These are phyloP conservation scores for Salinomyces thailandicus DNA, from an alignment of 2,329 filamentous ascomycete genomes.

Conservation along the genomic window DNA sequence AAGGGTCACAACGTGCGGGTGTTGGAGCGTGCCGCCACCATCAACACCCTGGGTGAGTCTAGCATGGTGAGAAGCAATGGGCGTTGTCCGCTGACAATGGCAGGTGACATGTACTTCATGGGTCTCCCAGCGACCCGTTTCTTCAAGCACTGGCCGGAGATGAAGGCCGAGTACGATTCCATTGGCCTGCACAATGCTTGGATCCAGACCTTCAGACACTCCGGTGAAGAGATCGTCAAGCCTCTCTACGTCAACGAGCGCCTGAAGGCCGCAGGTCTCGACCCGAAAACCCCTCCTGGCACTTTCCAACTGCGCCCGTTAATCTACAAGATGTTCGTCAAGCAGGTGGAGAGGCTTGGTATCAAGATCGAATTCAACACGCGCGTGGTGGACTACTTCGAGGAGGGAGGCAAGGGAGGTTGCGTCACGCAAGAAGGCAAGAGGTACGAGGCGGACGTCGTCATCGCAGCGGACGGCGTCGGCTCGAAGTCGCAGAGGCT, in stretches of 20 bases:
- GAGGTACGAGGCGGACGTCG: slow-evolving; percentile 31
- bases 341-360: slow-evolving; percentile 37
- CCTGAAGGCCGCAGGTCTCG: slow-evolving; percentile 34
- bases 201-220: slow-evolving; percentile 48
- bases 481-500: slow-evolving; percentile 37
- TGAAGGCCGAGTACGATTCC: slow-evolving; percentile 40
- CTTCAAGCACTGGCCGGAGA: slow-evolving; percentile 46
- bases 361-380: slow-evolving; percentile 34
- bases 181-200: slow-evolving; percentile 46
- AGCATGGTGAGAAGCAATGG: background rate
- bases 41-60: slow-evolving; percentile 42
- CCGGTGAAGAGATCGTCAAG: slow-evolving; percentile 39
- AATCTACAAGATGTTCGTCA: slow-evolving; percentile 46
- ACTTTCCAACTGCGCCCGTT: slow-evolving; percentile 48
- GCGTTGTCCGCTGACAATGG: background rate
- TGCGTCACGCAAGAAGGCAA: slow-evolving; percentile 29
- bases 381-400: slow-evolving; percentile 35
- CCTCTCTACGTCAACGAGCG: slow-evolving; percentile 42
- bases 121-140: slow-evolving; percentile 46
- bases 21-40: slow-evolving; percentile 31
- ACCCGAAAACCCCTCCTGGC: slow-evolving; percentile 41
- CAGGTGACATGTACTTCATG: slow-evolving; percentile 53
- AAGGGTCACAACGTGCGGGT: slow-evolving; percentile 24
- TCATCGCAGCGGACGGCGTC: slow-evolving; percentile 29
- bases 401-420: slow-evolving; percentile 20